Conservation (phyloP, 2,329 filamentous ascomycete genomes). For the Salinomyces thailandicus region DNA sequence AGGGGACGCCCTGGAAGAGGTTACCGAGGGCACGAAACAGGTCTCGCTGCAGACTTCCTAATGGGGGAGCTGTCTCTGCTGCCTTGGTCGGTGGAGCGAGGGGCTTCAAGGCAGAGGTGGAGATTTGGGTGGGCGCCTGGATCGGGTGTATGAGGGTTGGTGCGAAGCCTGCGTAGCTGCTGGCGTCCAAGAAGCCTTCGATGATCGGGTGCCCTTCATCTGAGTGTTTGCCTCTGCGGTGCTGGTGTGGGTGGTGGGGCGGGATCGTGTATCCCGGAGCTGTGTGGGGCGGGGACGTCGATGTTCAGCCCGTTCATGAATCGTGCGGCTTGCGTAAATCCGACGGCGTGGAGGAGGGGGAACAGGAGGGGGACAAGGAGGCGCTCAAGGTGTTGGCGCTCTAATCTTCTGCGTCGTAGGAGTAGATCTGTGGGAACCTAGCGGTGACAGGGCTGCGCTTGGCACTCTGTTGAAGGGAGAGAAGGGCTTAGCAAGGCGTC, state of each 20-base stretch:
- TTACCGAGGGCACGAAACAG: slow-evolving; percentile 36
- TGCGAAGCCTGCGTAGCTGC: not conserved
- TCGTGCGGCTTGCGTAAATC: not conserved
- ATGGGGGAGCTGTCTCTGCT: too few relatives aligned
- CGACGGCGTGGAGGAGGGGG: not conserved
- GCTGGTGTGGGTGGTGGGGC: not conserved
- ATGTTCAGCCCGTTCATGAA: not conserved
- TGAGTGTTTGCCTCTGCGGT: not conserved
- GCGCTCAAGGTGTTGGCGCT: too few relatives aligned
- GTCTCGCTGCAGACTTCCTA: slow-evolving; percentile 33
- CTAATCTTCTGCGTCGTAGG: too few relatives aligned
- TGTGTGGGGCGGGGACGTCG: not conserved
- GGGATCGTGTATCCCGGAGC: not conserved
- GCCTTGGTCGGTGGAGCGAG: too few relatives aligned
- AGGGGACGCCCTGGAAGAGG: slow-evolving; percentile 34
- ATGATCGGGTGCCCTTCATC: not conserved
- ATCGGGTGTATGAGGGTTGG: not conserved
- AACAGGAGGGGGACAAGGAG: too few relatives aligned
- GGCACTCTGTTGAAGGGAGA: too few relatives aligned
- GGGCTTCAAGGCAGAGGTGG: not conserved
- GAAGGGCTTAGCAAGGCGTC: too few relatives aligned
- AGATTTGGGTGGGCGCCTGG: not conserved
- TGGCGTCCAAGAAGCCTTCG: not conserved
- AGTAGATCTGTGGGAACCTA: too few relatives aligned
- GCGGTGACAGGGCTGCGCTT: too few relatives aligned